Percentiles rank a stretch among this genome's conserved stretches.
Conservation (phyloP, 768 basidiomycete genomes). For the Tricholoma saponaceum region DNA sequence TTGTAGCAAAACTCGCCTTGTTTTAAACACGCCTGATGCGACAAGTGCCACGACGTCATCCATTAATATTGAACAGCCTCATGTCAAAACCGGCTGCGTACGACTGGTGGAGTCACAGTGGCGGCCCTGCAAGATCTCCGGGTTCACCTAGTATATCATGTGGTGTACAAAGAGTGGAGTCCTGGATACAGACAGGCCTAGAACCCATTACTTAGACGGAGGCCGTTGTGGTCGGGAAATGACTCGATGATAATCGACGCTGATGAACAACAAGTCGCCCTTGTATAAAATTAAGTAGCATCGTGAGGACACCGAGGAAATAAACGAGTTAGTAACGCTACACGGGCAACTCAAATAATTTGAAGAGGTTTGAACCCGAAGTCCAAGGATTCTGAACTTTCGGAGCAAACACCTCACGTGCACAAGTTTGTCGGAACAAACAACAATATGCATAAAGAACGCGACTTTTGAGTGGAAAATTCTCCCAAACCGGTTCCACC, state of each 20-base stretch:
- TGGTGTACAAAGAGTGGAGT: not conserved
- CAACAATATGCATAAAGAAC: slow-evolving; percentile 16
- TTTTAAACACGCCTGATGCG: not conserved
- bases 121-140: not conserved
- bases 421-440: not conserved
- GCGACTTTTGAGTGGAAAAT: slow-evolving; percentile 13
- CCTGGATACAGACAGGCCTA: not conserved
- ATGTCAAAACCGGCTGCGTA: not conserved
- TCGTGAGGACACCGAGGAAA: too few species aligned
- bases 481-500: slow-evolving; percentile 5
- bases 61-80: not conserved
- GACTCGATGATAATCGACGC: too few species aligned
- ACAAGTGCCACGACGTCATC: not conserved
- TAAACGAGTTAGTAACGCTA: too few species aligned
- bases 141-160: not conserved
- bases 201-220: too few species aligned
- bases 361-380: too few species aligned
- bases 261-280: too few species aligned
- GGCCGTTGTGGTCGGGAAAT: too few species aligned
- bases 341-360: too few species aligned
- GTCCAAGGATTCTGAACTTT: too few species aligned
- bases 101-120: not conserved
- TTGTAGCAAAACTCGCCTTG: not conserved
- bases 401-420: too few species aligned
- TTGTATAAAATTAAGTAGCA: too few species aligned